A percentile compares a stretch with the other conserved stretches of the same genome.
phyloP scores from a whole-genome alignment of 345 rosid species.

The Gossypium herbaceum region DNA sequence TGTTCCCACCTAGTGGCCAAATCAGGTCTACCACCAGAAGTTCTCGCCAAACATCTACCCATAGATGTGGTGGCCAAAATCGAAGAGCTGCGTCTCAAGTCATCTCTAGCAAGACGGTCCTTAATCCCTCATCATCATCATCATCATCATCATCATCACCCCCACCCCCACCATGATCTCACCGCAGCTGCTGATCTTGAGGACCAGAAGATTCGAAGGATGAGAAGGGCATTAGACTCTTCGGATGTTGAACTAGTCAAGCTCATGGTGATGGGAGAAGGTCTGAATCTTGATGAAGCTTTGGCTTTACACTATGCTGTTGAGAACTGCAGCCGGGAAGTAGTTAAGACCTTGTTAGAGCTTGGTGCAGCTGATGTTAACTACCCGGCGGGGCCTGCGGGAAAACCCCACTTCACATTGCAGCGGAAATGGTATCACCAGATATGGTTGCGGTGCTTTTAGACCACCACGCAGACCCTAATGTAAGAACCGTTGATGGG shows the following conservation, averaged over 20 bases:
- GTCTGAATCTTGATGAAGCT: slow-evolving; percentile 92
- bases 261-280: slow-evolving; percentile 99
- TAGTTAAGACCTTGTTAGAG: slow-evolving; percentile 93
- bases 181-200: slow-evolving; percentile 70
- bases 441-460: slow-evolving; percentile 97
- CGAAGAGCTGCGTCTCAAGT: slow-evolving; percentile 87
- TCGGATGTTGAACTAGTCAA: slow-evolving; percentile 94
- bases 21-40: slow-evolving; percentile 90
- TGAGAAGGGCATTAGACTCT: slow-evolving; percentile 93
- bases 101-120: slow-evolving; percentile 67
- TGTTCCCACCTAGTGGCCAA: slow-evolving; percentile 97
- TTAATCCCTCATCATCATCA: slow-evolving; percentile 47
- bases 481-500: slow-evolving; percentile 88
- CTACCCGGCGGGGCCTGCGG: slow-evolving; percentile 84
- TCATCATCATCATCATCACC: slow-evolving; percentile 38
- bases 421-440: slow-evolving; percentile 98
- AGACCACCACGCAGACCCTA: slow-evolving; percentile 97
- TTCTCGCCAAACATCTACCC: slow-evolving; percentile 86
- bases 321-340: slow-evolving; percentile 95
- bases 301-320: slow-evolving; percentile 94
- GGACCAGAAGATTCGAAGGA: slow-evolving; percentile 86
- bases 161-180: slow-evolving; percentile 47
- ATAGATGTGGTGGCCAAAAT: slow-evolving; percentile 88
- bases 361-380: slow-evolving; percentile 98
- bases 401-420: slow-evolving; percentile 90